These are phyloP conservation scores for Glycine soja DNA, from an alignment of 306 rosid species.

Conservation along the genomic window DNA sequence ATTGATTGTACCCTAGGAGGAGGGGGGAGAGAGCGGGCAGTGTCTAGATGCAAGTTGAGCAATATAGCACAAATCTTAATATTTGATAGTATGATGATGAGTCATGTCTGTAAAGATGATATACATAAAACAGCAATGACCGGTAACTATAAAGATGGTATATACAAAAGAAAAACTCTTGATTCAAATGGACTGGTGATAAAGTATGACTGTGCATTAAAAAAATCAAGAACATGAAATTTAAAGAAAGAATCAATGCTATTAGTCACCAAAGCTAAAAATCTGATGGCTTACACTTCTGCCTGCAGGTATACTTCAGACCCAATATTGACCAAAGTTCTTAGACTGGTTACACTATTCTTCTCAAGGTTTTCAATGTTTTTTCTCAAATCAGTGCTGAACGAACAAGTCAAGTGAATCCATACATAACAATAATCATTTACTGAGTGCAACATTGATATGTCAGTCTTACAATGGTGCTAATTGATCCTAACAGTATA, in stretches of 20 bases:
- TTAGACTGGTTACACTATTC: constrained; percentile 82
- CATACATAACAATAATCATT: constrained; percentile 19
- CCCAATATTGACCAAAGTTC: constrained; percentile 89
- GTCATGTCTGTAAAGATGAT: constrained; percentile 5
- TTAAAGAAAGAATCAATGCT: neutral
- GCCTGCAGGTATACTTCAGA: constrained; percentile 94
- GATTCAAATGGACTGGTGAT: constrained; percentile 14
- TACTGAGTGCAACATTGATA: constrained; percentile 33
- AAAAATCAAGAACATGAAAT: constrained; percentile 23
- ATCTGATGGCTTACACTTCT: constrained; percentile 77
- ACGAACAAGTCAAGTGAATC: constrained; percentile 60
- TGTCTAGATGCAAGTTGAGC: constrained; percentile 16
- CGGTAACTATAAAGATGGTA: neutral
- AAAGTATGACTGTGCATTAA: neutral
- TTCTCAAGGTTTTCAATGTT: constrained; percentile 87
- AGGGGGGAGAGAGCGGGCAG: no score
- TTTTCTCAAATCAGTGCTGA: constrained; percentile 81
- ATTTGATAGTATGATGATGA: constrained; percentile 15
- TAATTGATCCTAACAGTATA: neutral
- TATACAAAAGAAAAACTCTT: constrained; percentile 15
- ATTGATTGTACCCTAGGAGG: constrained; percentile 6
- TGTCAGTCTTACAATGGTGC: neutral
- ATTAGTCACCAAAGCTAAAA: constrained; percentile 28
- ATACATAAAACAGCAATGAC: neutral
- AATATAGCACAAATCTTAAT: constrained; percentile 17